These are phyloP conservation scores for Wallacemonas collosoma DNA, from an alignment of 208 protist genomes.

Conservation along the genomic window DNA sequence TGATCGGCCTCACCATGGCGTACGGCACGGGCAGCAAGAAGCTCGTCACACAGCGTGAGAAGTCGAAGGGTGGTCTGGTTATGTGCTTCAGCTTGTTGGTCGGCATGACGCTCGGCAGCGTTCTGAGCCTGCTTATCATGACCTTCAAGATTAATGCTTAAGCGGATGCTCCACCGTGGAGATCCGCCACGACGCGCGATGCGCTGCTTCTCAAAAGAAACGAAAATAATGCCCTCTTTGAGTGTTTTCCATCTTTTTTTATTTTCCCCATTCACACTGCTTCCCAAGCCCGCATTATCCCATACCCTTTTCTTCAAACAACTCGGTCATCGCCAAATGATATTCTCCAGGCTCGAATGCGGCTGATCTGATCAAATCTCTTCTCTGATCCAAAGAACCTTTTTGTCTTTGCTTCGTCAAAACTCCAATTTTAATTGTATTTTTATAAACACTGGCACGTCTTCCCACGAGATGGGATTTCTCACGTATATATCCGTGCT, in stretches of 20 bases:
- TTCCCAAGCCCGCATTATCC: no score
- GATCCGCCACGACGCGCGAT: no score
- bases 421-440: constrained; percentile 11
- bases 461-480: background rate
- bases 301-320: no score
- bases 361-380: background rate
- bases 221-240: no score
- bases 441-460: background rate
- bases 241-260: background rate
- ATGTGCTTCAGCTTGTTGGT: constrained; percentile 37
- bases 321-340: no score
- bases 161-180: background rate
- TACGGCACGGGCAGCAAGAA: constrained; percentile 38
- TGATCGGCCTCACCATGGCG: constrained; percentile 40
- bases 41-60: constrained; percentile 30
- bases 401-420: background rate
- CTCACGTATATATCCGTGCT: background rate
- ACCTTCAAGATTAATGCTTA: constrained; percentile 22
- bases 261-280: constrained; percentile 2
- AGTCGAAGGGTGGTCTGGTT: constrained; percentile 28
- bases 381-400: background rate
- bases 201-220: no score
- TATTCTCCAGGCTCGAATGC: background rate
- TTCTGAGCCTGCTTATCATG: constrained; percentile 35
- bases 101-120: constrained; percentile 30